Evolutionary conservation across 2,329 filamentous ascomycete genomes (phyloP).

Genomic region (Coniochaeta sp.): DNA sequence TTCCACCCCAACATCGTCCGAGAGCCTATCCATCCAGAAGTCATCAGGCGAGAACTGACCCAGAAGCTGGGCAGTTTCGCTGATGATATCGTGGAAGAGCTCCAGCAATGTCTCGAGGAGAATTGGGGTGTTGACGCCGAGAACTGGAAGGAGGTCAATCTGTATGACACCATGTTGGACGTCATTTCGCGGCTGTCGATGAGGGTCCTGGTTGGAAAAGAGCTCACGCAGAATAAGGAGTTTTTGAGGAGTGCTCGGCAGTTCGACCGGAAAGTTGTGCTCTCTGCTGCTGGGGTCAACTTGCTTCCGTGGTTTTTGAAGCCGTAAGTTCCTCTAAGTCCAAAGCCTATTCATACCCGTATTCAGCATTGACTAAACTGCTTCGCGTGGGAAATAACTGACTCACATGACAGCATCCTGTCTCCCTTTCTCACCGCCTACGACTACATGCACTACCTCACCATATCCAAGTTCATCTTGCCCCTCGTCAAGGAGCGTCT

Average conservation of each 20-base stretch:
- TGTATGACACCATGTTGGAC: constrained; percentile 24
- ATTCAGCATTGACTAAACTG: not conserved
- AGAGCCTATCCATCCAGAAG: constrained; percentile 21
- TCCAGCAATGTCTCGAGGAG: constrained; percentile 16
- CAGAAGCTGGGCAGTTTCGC: constrained; percentile 19
- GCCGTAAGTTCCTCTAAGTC: constrained; percentile 15
- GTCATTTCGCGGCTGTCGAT: constrained; percentile 21
- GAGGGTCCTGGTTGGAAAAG: constrained; percentile 22
- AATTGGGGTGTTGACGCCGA: constrained; percentile 21
- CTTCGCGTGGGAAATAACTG: not conserved
- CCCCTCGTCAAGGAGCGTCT: constrained; percentile 25
- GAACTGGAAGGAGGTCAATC: constrained; percentile 21
- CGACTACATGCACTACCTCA: constrained; percentile 22
- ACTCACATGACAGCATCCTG: constrained; percentile 14
- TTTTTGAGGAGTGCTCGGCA: constrained; percentile 13
- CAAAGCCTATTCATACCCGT: not conserved
- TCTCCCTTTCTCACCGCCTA: constrained; percentile 20
- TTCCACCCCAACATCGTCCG: constrained; percentile 20
- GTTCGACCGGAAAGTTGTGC: constrained; percentile 22
- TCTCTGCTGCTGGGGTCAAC: constrained; percentile 20
- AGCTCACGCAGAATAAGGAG: constrained; percentile 20
- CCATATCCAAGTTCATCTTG: constrained; percentile 20
- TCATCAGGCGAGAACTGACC: constrained; percentile 24
- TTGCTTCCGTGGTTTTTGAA: constrained; percentile 21
- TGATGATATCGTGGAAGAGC: constrained; percentile 23